Conservation (phyloP, 1,284 basidiomycete species). For the Malassezia equina region DNA sequence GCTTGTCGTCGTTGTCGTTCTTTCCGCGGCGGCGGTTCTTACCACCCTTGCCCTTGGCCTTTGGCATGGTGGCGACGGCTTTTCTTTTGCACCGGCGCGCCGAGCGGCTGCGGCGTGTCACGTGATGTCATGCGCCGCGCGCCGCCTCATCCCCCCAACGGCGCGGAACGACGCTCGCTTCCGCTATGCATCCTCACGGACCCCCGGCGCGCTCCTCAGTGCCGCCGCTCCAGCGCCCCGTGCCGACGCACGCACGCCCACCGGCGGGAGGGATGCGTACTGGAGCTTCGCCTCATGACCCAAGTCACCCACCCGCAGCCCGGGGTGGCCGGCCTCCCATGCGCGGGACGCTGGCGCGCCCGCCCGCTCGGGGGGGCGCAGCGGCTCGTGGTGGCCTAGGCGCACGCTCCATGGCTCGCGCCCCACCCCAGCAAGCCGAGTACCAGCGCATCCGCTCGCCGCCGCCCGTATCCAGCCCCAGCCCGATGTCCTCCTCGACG, state of each 20-base stretch:
- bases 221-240: conserved; percentile 44
- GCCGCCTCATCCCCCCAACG: not conserved
- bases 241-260: conserved; percentile 39
- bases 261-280: conserved; percentile 2
- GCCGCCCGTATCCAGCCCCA: not conserved
- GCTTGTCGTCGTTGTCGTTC: conserved; percentile 97
- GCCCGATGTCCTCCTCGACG: not conserved
- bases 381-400: not conserved
- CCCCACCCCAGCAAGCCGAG: not conserved
- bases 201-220: conserved; percentile 23
- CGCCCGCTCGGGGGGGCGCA: conserved; percentile 6
- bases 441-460: conserved; percentile 15
- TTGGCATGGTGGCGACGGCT: conserved; percentile 10
- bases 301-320: not conserved
- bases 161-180: not conserved
- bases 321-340: conserved; percentile 22
- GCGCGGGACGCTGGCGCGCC: not conserved
- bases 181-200: conserved; percentile 25
- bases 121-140: not conserved
- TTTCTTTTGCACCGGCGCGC: not conserved
- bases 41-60: conserved; percentile 65
- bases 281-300: no score
- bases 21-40: conserved; percentile 99
- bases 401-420: not conserved
- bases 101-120: not conserved